Percentiles rank a stretch among this genome's conserved stretches.
phyloP scores from a whole-genome alignment of 2,329 filamentous ascomycete genomes.

The Annulohypoxylon truncatum region DNA sequence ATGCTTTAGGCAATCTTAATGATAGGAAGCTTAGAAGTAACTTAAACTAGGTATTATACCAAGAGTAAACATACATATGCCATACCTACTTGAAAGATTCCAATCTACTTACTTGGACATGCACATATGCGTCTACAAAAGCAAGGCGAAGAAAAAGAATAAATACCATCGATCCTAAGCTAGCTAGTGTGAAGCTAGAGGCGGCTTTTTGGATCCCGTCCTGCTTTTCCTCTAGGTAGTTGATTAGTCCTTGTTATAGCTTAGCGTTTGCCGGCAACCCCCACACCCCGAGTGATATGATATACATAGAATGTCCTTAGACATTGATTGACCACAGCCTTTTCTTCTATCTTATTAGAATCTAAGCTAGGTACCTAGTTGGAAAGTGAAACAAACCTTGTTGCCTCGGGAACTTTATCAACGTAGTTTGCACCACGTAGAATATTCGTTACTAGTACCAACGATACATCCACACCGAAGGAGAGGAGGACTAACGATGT shows the following conservation, averaged over 20 bases:
- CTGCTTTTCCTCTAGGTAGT: not conserved
- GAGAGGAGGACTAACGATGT: no score
- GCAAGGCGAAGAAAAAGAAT: not conserved
- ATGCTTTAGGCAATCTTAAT: no score
- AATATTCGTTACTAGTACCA: no score
- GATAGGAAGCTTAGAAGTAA: not conserved
- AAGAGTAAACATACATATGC: no score
- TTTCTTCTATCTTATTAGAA: slow-evolving; percentile 10
- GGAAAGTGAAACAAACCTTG: not conserved
- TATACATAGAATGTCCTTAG: slow-evolving; percentile 20
- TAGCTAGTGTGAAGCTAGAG: slow-evolving; percentile 16
- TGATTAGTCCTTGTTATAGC: not conserved
- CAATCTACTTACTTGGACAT: no score
- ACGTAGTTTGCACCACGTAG: not conserved
- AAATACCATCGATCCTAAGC: not conserved
- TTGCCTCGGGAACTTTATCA: not conserved
- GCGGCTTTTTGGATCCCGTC: slow-evolving; percentile 9
- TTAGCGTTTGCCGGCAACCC: slow-evolving; percentile 28
- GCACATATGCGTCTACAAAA: not conserved
- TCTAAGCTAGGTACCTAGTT: slow-evolving; percentile 8
- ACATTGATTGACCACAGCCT: slow-evolving; percentile 1
- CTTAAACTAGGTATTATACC: no score
- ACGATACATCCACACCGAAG: no score
- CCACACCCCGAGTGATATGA: slow-evolving; percentile 33
- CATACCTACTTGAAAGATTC: no score